Conservation (phyloP, 805 yeast species). For the Scheffersomyces amazonensis region DNA sequence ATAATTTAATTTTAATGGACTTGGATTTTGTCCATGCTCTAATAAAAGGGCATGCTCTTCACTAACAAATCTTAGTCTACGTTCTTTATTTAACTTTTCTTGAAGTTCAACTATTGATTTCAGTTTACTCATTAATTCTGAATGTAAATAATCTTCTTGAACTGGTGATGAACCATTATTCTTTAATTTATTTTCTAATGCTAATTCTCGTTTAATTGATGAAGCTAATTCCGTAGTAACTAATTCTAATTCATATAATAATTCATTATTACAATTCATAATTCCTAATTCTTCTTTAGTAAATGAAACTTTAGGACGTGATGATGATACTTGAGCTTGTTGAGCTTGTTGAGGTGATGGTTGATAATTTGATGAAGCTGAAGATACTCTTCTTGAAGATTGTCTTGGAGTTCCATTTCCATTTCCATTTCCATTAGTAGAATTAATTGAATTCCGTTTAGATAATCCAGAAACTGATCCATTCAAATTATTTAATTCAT, state of each 20-base stretch:
- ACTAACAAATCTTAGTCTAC: constrained; percentile 62
- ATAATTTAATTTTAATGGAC: constrained; percentile 53
- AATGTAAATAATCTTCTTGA: constrained; percentile 3
- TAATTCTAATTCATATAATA: constrained; percentile 62
- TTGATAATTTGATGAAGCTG: not conserved
- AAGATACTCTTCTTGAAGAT: not conserved
- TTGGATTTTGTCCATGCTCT: constrained; percentile 53
- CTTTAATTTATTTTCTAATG: constrained; percentile 47
- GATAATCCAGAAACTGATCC: too few relatives aligned
- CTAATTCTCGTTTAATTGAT: constrained; percentile 67
- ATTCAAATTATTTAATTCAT: too few relatives aligned
- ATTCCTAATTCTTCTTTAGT: constrained; percentile 62
- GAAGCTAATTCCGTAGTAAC: constrained; percentile 72
- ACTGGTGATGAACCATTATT: constrained; percentile 5
- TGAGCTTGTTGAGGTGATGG: not conserved
- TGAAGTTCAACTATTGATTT: constrained; percentile 48
- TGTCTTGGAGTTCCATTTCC: constrained; percentile 1
- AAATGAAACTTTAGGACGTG: constrained; percentile 25
- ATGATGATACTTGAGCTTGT: constrained; percentile 4
- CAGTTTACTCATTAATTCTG: constrained; percentile 5
- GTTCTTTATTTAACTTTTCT: constrained; percentile 58
- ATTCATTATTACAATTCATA: constrained; percentile 54
- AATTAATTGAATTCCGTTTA: not conserved
- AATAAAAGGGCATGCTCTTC: constrained; percentile 64
- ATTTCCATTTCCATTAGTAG: constrained; percentile 1